Evolutionary conservation across 2,329 filamentous ascomycete species (phyloP).

Genomic region (Ophiostoma sp.): DNA sequence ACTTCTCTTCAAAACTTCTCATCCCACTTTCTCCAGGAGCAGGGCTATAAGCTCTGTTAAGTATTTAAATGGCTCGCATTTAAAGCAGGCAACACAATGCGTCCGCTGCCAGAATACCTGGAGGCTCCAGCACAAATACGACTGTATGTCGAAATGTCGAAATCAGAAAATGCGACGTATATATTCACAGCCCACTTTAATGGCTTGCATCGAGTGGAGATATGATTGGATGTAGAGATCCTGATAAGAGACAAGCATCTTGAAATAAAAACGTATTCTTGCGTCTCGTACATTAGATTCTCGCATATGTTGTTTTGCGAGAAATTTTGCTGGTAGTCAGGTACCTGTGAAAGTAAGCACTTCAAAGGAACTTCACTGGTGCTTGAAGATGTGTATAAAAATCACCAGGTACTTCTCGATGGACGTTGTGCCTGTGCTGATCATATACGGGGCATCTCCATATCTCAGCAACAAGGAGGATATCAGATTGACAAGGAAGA

Average conservation of each 20-base stretch:
- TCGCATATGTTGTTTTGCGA: too few species aligned
- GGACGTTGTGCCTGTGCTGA: neutral
- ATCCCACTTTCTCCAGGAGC: neutral
- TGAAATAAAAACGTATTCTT: neutral
- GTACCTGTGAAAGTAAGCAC: neutral
- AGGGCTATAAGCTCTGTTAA: neutral
- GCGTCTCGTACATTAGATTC: too few species aligned
- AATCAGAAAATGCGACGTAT: neutral
- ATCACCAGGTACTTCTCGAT: neutral
- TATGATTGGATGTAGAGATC: neutral
- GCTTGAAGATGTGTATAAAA: neutral
- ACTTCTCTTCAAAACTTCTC: neutral
- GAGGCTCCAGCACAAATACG: neutral
- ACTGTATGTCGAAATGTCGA: neutral
- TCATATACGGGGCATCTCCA: constrained; percentile 12
- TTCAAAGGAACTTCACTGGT: neutral
- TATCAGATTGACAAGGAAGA: neutral
- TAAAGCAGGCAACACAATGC: neutral
- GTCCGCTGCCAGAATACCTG: neutral
- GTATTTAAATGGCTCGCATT: neutral
- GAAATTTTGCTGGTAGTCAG: too few species aligned
- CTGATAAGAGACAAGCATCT: neutral
- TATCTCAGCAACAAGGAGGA: neutral
- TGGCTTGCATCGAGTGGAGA: neutral
- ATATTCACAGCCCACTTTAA: neutral